Evolutionary conservation across 2,329 filamentous ascomycete species (phyloP), one percentile per base, ranked within the genome.

Genomic region (Penicillium sp.): DNA sequence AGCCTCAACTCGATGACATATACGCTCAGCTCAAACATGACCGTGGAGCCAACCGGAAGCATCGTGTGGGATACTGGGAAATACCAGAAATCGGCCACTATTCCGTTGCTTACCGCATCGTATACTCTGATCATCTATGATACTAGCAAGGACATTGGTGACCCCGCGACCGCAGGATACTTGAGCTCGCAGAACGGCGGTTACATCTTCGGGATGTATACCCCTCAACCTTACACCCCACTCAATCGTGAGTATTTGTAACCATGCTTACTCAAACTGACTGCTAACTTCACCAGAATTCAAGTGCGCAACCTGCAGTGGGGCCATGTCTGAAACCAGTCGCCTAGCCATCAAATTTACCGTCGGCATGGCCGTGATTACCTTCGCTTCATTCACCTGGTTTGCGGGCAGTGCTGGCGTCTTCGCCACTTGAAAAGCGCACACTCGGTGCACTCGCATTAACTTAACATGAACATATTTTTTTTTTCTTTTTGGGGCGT

Each of bases 101-200:
- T 77, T 17, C 80, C 81, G 7, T 75, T 87, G 50, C 70, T 86
- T 35, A 80, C 78, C 9, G 84, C 84, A 44, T 84, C 79, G 42
- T 88, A 88, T 69, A 88, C 84, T 1, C 75, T 88, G 40, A 74
- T 85, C 53, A 80, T 88, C 54, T 83, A 85, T 64, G 86, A 88
- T 69, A 77, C 81, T 8, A 74, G 76, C 28, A 78, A 78, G 58
- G 79, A 77, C 16, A 73, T 82, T 38, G 81, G 73, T 19, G 81
- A 82, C 5, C 73, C 77, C 17, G 73, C 84, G 2, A 69, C 67
- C 14, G 76, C 85, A 0, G 86, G 86, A 6, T 79, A 85, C 65
- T 69, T 88, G 41, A 76, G 73, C 16, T 74, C 78, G 2, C 80
- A 75, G 65, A 77, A 75, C 54, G 75, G 78, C 11, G 75, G 78